A percentile compares a stretch with the other conserved stretches of the same genome.
These are phyloP conservation scores for Tylopilus sp. DNA, from an alignment of 1,284 basidiomycete genomes.

Conservation along the genomic window DNA sequence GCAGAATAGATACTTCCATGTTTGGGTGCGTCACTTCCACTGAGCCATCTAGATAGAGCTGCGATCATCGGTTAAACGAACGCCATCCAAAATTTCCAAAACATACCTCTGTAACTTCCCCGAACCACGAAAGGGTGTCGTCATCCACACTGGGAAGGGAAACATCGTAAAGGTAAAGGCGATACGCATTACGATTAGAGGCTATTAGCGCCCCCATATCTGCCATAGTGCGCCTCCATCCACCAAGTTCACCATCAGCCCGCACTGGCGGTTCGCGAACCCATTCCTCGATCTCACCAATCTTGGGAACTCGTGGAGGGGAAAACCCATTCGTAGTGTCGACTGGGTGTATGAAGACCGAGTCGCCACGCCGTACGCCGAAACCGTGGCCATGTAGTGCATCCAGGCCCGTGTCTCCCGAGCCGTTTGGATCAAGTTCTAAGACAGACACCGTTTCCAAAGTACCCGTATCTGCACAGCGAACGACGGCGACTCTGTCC, in stretches of 20 bases:
- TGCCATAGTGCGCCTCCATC: slow-evolving; percentile 70
- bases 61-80: slow-evolving; percentile 6
- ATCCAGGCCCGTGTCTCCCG: slow-evolving; percentile 47
- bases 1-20: slow-evolving; percentile 46
- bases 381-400: slow-evolving; percentile 46
- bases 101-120: slow-evolving; percentile 70
- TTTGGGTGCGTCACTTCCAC: slow-evolving; percentile 68
- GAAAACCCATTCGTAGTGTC: slow-evolving; percentile 67
- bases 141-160: slow-evolving; percentile 46
- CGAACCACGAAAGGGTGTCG: slow-evolving; percentile 62
- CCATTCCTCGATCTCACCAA: slow-evolving; percentile 80
- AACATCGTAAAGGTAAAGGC: slow-evolving; percentile 45
- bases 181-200: slow-evolving; percentile 43
- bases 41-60: slow-evolving; percentile 72
- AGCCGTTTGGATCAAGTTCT: slow-evolving; percentile 84
- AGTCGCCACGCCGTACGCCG: slow-evolving; percentile 78
- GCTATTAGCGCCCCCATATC: slow-evolving; percentile 61
- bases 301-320: slow-evolving; percentile 65
- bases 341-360: slow-evolving; percentile 74
- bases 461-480: slow-evolving; percentile 51
- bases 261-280: slow-evolving; percentile 59
- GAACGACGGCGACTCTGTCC: slow-evolving; percentile 69
- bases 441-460: slow-evolving; percentile 77
- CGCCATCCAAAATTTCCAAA: not conserved
- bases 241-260: slow-evolving; percentile 50